Percentiles rank a stretch among this genome's conserved stretches.
Conservation (phyloP, 805 yeast species). For the Myxozyma geophila region DNA sequence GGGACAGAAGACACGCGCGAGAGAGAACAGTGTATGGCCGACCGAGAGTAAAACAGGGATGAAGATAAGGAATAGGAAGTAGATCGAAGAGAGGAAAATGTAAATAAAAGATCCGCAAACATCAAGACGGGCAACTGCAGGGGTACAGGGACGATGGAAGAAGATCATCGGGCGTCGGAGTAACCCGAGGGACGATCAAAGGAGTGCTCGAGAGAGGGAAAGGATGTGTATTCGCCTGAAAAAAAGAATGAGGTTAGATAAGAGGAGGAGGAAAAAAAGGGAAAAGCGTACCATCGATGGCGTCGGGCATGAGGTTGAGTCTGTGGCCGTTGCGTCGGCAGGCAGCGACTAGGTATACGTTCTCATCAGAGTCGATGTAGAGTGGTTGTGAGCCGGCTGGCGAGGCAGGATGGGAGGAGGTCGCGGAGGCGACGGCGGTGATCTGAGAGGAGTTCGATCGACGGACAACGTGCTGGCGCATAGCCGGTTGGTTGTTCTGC, state of each 20-base stretch:
- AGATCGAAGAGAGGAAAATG: not conserved
- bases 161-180: conserved; percentile 11
- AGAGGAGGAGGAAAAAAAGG: not conserved
- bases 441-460: conserved; percentile 1
- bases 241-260: not conserved
- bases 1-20: not conserved
- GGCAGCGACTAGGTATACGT: conserved; percentile 22
- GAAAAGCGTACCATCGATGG: conserved; percentile 10
- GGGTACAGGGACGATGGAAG: not conserved
- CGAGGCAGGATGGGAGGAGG: not conserved
- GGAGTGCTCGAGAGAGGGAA: conserved; percentile 23
- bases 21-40: not conserved
- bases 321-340: conserved; percentile 19
- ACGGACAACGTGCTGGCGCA: conserved; percentile 5
- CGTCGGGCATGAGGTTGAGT: conserved; percentile 23
- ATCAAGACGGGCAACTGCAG: no score
- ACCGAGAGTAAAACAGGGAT: not conserved
- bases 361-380: conserved; percentile 9
- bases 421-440: not conserved
- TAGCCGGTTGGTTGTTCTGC: not conserved
- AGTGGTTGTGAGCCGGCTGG: not conserved
- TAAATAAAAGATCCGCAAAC: no score
- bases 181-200: conserved; percentile 9
- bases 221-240: conserved; percentile 26
- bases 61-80: not conserved